Evolutionary conservation across 495 filamentous ascomycete species (phyloP), one percentile per base, ranked within the genome.

Genomic region (Penicillium lividum): DNA sequence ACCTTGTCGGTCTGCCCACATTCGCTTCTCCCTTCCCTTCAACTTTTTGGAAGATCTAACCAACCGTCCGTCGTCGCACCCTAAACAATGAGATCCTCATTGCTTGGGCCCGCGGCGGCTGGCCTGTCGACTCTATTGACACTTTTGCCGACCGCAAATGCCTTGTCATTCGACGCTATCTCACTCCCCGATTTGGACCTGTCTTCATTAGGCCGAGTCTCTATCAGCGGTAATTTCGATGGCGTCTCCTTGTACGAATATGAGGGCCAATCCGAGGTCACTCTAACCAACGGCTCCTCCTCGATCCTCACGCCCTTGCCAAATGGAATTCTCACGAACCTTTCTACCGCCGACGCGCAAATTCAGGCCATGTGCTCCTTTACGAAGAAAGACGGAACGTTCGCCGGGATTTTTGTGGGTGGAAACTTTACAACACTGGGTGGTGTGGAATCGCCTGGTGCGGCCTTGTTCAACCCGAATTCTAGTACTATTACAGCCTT

Each of bases 401-500:
- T 87, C 36, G 79, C 83, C 16, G 91, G 90, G 11, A 84, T 97
- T 29, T 85, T 97, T 25, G 82, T 97, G 5, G 94, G 88, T 27
- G 94, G 94, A 13, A 98, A 97, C 75, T 99, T 99, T 71, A 97
- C 93, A n/a, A 96, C 89, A 65, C 72, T 98, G 38, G 89, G 86
- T 34, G 85, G 84, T 47, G 77, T 86, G 44, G 77, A 91, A 70
- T 87, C 92, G 11, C 83, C 85, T 47, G 92, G 90, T 30, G 84
- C 93, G 34, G 94, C 94, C 18, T 66, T 93, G 54, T 92, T 91
- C 68, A 81, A 96, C 66, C 84, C 90, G 1, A 81, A 81, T 53
- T 84, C 85, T 22, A 82, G 81, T 13, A 69, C 77, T 16, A 77
- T 97, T 31, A 89, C 83, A 11, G 80, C 91, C 7, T 71, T 99